Conservation (phyloP, 129 eudicot species). For the Tagetes erecta region DNA sequence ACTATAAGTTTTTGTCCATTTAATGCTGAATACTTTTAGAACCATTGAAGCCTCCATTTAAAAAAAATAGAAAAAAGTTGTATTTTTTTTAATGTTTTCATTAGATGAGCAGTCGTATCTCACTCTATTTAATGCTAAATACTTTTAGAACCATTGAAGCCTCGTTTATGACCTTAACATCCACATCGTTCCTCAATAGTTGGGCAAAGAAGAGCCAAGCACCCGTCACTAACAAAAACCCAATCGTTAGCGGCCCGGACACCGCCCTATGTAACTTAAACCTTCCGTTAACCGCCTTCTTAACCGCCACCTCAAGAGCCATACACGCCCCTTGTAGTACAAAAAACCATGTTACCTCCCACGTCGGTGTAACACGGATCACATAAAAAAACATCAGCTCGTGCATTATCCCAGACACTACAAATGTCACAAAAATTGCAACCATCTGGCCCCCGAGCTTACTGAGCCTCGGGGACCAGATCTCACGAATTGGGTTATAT, state of each 20-base stretch:
- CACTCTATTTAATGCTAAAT: too few species aligned
- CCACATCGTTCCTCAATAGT: constrained; percentile 40
- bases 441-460: background rate
- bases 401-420: constrained; percentile 69
- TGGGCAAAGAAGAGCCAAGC: constrained; percentile 62
- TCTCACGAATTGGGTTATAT: constrained; percentile 34
- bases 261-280: constrained; percentile 40
- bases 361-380: constrained; percentile 47
- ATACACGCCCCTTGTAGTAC: constrained; percentile 52
- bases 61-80: too few species aligned
- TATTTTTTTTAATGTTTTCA: too few species aligned
- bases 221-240: constrained; percentile 49
- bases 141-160: too few species aligned
- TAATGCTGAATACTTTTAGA: too few species aligned
- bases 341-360: constrained; percentile 72
- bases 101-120: too few species aligned
- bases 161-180: constrained; percentile 41
- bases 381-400: constrained; percentile 46
- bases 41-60: constrained; percentile 10
- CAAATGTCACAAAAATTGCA: constrained; percentile 39
- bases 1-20: too few species aligned
- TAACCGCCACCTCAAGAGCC: constrained; percentile 40
- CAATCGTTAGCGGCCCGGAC: constrained; percentile 50
- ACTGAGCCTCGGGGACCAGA: constrained; percentile 24
- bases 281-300: constrained; percentile 38